Conservation (phyloP, 192 early-diverging fungal genomes). For the Entomortierella parvispora region DNA sequence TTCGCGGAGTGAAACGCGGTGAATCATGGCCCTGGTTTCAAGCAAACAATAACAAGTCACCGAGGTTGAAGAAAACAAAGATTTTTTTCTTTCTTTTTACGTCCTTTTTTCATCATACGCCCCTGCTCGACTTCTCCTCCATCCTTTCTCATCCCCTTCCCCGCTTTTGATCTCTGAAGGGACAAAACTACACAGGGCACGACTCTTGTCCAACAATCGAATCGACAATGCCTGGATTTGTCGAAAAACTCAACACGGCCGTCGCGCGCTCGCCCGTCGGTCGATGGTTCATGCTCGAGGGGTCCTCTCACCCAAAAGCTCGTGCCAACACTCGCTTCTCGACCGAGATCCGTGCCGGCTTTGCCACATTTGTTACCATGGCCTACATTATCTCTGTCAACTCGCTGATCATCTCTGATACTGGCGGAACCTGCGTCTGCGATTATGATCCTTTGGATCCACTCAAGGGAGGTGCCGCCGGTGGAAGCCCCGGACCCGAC, state of each 20-base stretch:
- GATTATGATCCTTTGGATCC: conserved; percentile 61
- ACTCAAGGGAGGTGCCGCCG: conserved; percentile 53
- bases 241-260: conserved; percentile 63
- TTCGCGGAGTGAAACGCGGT: no score
- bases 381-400: conserved; percentile 79
- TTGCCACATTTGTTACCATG: conserved; percentile 77
- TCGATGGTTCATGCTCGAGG: conserved; percentile 77
- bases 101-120: background rate
- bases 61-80: no score
- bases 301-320: conserved; percentile 64
- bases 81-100: no score
- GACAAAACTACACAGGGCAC: background rate
- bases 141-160: conserved; percentile 1
- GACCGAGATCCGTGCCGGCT: conserved; percentile 74
- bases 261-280: conserved; percentile 69
- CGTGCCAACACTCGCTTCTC: conserved; percentile 70
- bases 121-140: background rate
- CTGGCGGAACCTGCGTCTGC: conserved; percentile 84
- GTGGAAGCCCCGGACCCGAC: background rate
- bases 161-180: background rate
- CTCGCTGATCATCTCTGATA: conserved; percentile 78
- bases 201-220: background rate
- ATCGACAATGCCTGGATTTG: conserved; percentile 52
- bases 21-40: no score
- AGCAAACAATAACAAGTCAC: background rate